phyloP scores from a whole-genome alignment of 257 asterid genomes.

The Solanum arcanum region DNA sequence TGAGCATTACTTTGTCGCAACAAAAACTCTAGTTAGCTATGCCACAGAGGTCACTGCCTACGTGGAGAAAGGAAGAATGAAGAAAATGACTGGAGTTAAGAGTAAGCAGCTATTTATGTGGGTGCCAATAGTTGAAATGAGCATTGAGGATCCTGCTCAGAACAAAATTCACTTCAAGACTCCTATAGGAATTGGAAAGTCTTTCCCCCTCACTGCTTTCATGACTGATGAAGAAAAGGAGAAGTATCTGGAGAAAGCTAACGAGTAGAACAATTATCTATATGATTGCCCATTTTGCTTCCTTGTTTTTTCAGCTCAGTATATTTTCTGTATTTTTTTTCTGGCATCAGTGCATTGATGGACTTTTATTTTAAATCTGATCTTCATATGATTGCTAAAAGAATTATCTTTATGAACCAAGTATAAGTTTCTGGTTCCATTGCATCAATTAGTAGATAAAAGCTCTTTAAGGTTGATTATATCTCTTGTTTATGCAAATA shows the following conservation, averaged over 20 bases:
- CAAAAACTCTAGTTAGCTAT: conserved; percentile 61
- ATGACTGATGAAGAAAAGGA: conserved; percentile 62
- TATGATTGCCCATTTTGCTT: neutral
- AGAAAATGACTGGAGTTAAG: conserved; percentile 87
- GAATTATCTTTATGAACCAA: neutral
- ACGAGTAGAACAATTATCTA: neutral
- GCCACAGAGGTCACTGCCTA: conserved; percentile 72
- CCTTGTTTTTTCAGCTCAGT: neutral
- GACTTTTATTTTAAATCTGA: neutral
- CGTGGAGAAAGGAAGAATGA: conserved; percentile 80
- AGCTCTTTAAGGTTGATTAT: neutral
- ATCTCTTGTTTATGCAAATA: neutral
- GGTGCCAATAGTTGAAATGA: conserved; percentile 93
- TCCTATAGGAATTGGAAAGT: conserved; percentile 76
- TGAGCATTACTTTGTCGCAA: conserved; percentile 51
- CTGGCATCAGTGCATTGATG: neutral
- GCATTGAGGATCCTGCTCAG: conserved; percentile 33
- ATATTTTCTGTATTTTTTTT: neutral
- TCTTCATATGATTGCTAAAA: neutral
- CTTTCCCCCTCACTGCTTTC: conserved; percentile 67
- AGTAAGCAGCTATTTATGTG: conserved; percentile 78
- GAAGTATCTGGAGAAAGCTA: conserved; percentile 18
- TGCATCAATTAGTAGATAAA: neutral
- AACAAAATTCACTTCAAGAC: conserved; percentile 71
- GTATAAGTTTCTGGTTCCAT: neutral